These are phyloP conservation scores for Aspergillus japonicus DNA, from an alignment of 2,329 filamentous ascomycete species.

Conservation along the genomic window DNA sequence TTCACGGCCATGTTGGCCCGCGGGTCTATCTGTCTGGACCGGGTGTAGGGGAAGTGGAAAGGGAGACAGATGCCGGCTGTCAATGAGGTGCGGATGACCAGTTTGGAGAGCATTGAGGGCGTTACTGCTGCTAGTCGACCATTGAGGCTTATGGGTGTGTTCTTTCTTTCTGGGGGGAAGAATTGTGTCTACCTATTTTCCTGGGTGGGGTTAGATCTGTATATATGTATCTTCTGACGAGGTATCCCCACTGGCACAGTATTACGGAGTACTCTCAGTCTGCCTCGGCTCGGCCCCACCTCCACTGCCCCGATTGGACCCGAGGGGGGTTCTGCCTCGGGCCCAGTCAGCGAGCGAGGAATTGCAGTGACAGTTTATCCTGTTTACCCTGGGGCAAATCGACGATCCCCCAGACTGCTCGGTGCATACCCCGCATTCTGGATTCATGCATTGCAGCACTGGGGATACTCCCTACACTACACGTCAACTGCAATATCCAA, in stretches of 20 bases:
- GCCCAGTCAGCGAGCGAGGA: background rate
- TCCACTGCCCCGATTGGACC: conserved; percentile 4
- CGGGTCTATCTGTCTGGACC: background rate
- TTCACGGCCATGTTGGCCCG: background rate
- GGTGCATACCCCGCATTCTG: background rate
- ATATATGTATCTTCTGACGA: no score
- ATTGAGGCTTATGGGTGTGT: background rate
- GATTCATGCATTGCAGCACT: background rate
- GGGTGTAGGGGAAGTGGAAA: conserved; percentile 11
- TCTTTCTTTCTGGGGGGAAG: background rate
- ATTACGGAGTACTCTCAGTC: no score
- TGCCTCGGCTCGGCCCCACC: background rate
- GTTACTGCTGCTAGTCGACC: background rate
- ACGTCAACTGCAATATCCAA: no score
- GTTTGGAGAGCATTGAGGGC: background rate
- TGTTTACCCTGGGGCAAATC: background rate
- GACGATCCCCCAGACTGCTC: background rate
- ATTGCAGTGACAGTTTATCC: background rate
- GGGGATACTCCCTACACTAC: no score
- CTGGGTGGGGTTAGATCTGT: background rate
- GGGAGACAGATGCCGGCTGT: conserved; percentile 9
- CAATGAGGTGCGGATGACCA: conserved; percentile 2
- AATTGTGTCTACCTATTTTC: background rate
- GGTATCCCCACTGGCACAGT: no score
- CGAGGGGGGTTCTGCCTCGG: background rate